phyloP scores from a whole-genome alignment of 495 filamentous ascomycete genomes.

The Penicillium tannophilum region DNA sequence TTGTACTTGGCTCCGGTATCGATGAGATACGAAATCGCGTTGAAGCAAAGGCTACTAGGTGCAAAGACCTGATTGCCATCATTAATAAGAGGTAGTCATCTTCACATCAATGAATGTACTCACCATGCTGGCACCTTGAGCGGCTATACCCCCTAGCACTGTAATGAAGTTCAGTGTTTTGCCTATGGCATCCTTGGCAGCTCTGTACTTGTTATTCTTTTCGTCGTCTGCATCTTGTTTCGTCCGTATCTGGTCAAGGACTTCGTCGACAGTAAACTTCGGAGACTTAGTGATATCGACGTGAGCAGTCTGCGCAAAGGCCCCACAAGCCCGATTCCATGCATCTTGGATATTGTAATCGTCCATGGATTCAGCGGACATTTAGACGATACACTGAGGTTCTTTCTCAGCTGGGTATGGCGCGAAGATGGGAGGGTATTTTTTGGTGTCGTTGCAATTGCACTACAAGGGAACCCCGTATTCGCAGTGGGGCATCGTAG shows the following conservation, averaged over 20 bases:
- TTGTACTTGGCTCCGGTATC: slow-evolving; percentile 30
- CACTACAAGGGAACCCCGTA: too few relatives aligned
- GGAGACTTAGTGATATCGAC: slow-evolving; percentile 22
- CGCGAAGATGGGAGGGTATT: too few relatives aligned
- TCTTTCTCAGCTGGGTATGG: too few relatives aligned
- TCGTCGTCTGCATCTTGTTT: slow-evolving; percentile 24
- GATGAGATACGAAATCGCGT: slow-evolving; percentile 30
- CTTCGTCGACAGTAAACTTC: slow-evolving; percentile 19
- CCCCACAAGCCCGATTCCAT: slow-evolving; percentile 21
- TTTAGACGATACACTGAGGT: neutral
- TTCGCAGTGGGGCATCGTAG: too few relatives aligned
- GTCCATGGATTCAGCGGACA: slow-evolving; percentile 9
- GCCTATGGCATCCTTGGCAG: slow-evolving; percentile 21
- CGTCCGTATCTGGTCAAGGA: slow-evolving; percentile 23
- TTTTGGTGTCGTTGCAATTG: too few relatives aligned
- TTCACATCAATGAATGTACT: neutral
- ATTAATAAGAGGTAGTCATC: neutral
- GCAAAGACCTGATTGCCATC: slow-evolving; percentile 21
- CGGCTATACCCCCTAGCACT: slow-evolving; percentile 24
- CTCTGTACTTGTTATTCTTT: slow-evolving; percentile 21
- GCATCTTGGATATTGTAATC: slow-evolving; percentile 27
- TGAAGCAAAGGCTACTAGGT: slow-evolving; percentile 28
- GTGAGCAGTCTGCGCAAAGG: slow-evolving; percentile 23
- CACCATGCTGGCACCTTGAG: slow-evolving; percentile 27
- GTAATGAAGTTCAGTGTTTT: slow-evolving; percentile 23